Conservation (phyloP, 805 yeast genomes). For the Ogataea degrootiae region DNA sequence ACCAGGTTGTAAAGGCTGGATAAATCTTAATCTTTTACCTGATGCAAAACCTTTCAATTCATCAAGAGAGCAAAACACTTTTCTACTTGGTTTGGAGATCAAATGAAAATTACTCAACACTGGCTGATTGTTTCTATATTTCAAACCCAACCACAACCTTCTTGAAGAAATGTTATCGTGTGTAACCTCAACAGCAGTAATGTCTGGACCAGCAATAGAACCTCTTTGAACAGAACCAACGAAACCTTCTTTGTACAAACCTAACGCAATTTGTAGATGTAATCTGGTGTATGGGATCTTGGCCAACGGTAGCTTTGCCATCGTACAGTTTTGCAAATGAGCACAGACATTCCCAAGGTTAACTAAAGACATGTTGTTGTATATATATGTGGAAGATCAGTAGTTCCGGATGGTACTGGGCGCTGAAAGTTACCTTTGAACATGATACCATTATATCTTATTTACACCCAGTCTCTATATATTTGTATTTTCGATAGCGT, state of each 20-base stretch:
- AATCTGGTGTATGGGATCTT: constrained; percentile 78
- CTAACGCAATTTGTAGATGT: constrained; percentile 78
- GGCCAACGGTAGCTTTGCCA: constrained; percentile 69
- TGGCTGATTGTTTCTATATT: constrained; percentile 76
- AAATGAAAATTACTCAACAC: constrained; percentile 68
- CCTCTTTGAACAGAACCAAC: constrained; percentile 82
- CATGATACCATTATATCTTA: too few species aligned
- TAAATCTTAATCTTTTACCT: constrained; percentile 70
- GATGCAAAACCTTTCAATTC: constrained; percentile 71
- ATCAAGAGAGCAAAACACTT: constrained; percentile 54
- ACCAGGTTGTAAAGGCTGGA: constrained; percentile 82
- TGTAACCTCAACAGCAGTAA: constrained; percentile 67
- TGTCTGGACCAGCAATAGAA: constrained; percentile 78
- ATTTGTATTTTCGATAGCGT: too few species aligned
- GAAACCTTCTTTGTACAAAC: constrained; percentile 88
- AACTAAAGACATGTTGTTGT: constrained; percentile 70
- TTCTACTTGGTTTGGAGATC: constrained; percentile 81
- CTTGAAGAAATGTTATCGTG: constrained; percentile 83
- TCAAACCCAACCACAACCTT: constrained; percentile 87
- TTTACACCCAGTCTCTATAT: too few species aligned
- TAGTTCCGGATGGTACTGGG: too few species aligned
- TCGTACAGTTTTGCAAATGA: constrained; percentile 82
- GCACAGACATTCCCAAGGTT: constrained; percentile 80
- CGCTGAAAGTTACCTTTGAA: too few species aligned
- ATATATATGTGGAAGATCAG: not conserved